Evolutionary conservation across 306 rosid species (phyloP), one percentile per base, ranked within the genome.

Genomic region (Rosa rugosa): DNA sequence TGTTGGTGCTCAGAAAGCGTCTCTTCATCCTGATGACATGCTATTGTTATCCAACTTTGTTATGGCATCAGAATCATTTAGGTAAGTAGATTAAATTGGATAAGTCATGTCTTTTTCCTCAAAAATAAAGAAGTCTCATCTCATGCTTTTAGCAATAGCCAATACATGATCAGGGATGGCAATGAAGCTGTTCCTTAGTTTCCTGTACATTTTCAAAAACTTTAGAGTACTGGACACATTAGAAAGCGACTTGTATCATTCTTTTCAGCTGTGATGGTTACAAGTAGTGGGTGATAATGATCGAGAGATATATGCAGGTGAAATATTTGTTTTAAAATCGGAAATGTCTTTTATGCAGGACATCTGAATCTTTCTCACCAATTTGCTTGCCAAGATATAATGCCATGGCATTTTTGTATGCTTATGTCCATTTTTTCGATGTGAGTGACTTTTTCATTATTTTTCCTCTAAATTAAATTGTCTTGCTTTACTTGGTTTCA

Each of bases 1-100:
- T 77, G 91, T 89, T 69, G 98, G 98, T 79, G 98, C 98, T 75
- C 98, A 92, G 80, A 92, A 92, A 85, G 98, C 97, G 75, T 84
- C 98, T 81, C 98, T 94, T 72, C 97, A 94, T 85, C 97, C 98
- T 7, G 98, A 94, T 85, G 98, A 94, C 76, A 89, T 92, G 91
- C 80, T 94, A 71, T 88, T 94, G 65, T 87, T 94, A 79, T 73
- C 92, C 75, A 94, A 92, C 88, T 92, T 94, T 84, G 90, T 94
- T 63, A 86, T 90, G 94, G 93, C 97, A 47, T 80, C 98, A 71
- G 98, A 94, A 82, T 94, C 98, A 59, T 92, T 92, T 78, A 94
- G 97, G 98, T 84, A 87, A 87, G 98, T 84, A 72, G 78, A 75
- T 45, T 79, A 69, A 12, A 78, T 34, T 44, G 56, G n/a, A 50